A percentile compares a stretch with the other conserved stretches of the same genome.
Evolutionary conservation across 805 yeast species (phyloP).

Genomic region (Teunomyces lycoperdinae): DNA sequence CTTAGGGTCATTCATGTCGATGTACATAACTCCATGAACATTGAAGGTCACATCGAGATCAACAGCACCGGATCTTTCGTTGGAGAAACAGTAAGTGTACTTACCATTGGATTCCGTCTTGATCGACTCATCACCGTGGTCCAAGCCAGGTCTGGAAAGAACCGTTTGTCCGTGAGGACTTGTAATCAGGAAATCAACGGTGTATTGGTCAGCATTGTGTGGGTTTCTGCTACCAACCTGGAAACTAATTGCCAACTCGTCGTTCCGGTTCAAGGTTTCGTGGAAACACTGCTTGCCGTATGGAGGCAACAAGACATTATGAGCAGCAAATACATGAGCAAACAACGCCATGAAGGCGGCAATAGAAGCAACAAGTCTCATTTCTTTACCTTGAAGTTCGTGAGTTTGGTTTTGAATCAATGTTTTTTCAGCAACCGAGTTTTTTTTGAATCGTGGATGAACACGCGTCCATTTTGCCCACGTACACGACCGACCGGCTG

Average conservation of each 20-base stretch:
- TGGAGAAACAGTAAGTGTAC: constrained; percentile 86
- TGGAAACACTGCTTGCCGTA: constrained; percentile 85
- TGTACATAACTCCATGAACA: constrained; percentile 87
- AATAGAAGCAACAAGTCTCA: constrained; percentile 5
- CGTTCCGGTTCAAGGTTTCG: constrained; percentile 78
- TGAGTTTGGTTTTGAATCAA: background rate
- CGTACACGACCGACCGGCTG: background rate
- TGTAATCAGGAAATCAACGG: constrained; percentile 56
- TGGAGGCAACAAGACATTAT: constrained; percentile 79
- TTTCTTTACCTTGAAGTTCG: background rate
- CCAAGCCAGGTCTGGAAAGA: constrained; percentile 49
- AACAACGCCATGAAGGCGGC: constrained; percentile 3
- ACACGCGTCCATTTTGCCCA: constrained; percentile 1
- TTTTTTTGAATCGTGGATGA: background rate
- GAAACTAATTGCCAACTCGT: constrained; percentile 82
- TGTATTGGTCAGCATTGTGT: constrained; percentile 61
- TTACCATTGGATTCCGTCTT: constrained; percentile 69
- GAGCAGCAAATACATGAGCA: constrained; percentile 43
- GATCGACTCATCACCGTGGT: constrained; percentile 78
- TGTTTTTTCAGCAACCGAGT: background rate
- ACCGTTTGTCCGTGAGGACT: constrained; percentile 48
- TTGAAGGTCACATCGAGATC: constrained; percentile 94
- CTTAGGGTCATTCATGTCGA: constrained; percentile 74
- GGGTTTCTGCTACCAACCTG: constrained; percentile 92
- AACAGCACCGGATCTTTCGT: constrained; percentile 67